phyloP scores from a whole-genome alignment of 192 early-diverging fungal species.

The Chytriomyces confervae region DNA sequence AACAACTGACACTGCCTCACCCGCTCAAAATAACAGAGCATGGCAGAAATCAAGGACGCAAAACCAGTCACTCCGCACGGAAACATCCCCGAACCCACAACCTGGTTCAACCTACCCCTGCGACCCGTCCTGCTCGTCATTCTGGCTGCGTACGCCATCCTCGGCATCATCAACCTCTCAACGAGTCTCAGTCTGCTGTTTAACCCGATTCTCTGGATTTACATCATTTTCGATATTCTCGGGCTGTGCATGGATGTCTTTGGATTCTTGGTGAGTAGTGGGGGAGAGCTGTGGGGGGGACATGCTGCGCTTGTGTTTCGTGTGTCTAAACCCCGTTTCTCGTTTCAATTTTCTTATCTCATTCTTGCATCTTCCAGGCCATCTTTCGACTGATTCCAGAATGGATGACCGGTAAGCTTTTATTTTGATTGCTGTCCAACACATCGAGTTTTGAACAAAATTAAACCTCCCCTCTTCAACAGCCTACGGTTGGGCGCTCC shows the following conservation, averaged over 20 bases:
- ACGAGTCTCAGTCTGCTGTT: neutral
- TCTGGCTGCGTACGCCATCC: constrained; percentile 14
- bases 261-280: neutral
- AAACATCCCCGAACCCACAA: constrained; percentile 13
- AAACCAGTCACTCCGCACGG: constrained; percentile 1
- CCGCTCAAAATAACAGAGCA: neutral
- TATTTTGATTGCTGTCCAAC: neutral
- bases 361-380: neutral
- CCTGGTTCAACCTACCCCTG: constrained; percentile 11
- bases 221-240: constrained; percentile 15
- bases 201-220: neutral
- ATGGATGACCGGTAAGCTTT: constrained; percentile 24
- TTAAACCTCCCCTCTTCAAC: too few relatives aligned
- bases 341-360: too few relatives aligned
- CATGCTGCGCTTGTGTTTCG: neutral
- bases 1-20: too few relatives aligned
- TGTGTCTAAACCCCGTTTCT: too few relatives aligned
- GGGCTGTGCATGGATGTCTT: neutral
- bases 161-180: constrained; percentile 2
- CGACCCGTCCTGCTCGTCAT: constrained; percentile 14
- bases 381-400: constrained; percentile 27
- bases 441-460: neutral
- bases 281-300: neutral
- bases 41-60: neutral
- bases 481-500: constrained; percentile 18